Percentiles rank a stretch among this genome's conserved stretches.
Conservation (phyloP, 805 yeast species). For the Peterozyma xylosa region DNA sequence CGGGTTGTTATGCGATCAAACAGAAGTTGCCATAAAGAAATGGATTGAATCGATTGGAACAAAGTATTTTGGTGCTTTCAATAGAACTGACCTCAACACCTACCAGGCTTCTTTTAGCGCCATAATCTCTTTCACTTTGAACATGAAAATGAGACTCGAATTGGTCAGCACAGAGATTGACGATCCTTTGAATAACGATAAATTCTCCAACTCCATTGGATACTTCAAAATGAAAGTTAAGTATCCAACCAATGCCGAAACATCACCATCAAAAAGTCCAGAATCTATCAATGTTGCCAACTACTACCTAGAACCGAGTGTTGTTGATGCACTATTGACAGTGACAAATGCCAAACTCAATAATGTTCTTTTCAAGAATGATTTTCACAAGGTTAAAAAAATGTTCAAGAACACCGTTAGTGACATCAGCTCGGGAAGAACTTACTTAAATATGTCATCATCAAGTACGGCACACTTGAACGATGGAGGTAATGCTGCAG, state of each 20-base stretch:
- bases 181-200: slow-evolving; percentile 76
- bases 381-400: slow-evolving; percentile 24
- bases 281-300: slow-evolving; percentile 36
- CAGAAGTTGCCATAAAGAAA: slow-evolving; percentile 58
- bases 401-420: slow-evolving; percentile 27
- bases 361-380: slow-evolving; percentile 24
- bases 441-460: slow-evolving; percentile 15
- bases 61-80: slow-evolving; percentile 25
- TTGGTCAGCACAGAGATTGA: slow-evolving; percentile 44
- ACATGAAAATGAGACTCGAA: slow-evolving; percentile 59
- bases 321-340: slow-evolving; percentile 7
- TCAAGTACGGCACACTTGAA: slow-evolving; percentile 11
- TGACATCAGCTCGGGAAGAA: slow-evolving; percentile 27
- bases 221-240: slow-evolving; percentile 57
- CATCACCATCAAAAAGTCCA: slow-evolving; percentile 16
- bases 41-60: slow-evolving; percentile 84
- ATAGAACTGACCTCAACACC: slow-evolving; percentile 25
- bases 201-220: slow-evolving; percentile 58
- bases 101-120: slow-evolving; percentile 58
- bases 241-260: slow-evolving; percentile 51
- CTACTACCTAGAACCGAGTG: slow-evolving; percentile 4
- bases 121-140: slow-evolving; percentile 66
- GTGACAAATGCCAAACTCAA: slow-evolving; percentile 17
- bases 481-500: slow-evolving; percentile 16
- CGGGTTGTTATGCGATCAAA: slow-evolving; percentile 75